Base-by-base conservation (phyloP, 2,329 filamentous ascomycete genomes). In the Apiospora hydei region DNA sequence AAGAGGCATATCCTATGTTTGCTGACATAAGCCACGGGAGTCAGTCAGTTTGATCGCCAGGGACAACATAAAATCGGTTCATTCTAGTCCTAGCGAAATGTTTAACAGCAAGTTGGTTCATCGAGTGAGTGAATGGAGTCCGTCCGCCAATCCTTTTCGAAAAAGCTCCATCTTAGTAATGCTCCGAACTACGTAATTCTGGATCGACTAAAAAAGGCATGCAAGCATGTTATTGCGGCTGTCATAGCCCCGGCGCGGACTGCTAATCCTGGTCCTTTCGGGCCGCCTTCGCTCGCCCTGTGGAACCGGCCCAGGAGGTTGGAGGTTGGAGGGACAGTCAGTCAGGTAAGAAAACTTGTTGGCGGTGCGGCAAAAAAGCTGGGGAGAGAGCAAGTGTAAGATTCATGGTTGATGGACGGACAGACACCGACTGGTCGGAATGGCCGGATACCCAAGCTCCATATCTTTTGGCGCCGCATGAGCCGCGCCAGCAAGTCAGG, bases 181-280 rank as follows among this genome's bases (percentile, higher is more conserved):
- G 57, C 26, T 41, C 57, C 57, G 57, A n/a, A 64, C 57, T 64
- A 64, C 57, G 57, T 64, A 64, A 64, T 64, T 64, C 30, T 41
- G 57, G 30, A 10, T 10, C 14, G 38, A 64, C 57, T 64, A 64
- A 21, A 4, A 4, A 30, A 30, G 26, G 26, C 26, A 30, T 30
- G 26, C 26, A 30, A 30, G 18, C 18, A 10, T 61, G 34, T 34
- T 64, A 41, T 34, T 64, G 57, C 57, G 57, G 57, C 57, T 64
- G 30, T 64, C 57, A 38, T 64, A 41, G 57, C 57, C 34, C 57
- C 57, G 57, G 57, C 57, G 57, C 57, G 57, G 57, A 64, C 26
- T 38, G 21, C 57, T 41, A 64, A 64, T 38, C 57, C 57, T 64
- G 57, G 34, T 64, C 57, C 57, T 64, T 64, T 64, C 57, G 57